Evolutionary conservation across 805 yeast species (phyloP), one percentile per base, ranked within the genome.

Genomic region (Candida broadrunensis): DNA sequence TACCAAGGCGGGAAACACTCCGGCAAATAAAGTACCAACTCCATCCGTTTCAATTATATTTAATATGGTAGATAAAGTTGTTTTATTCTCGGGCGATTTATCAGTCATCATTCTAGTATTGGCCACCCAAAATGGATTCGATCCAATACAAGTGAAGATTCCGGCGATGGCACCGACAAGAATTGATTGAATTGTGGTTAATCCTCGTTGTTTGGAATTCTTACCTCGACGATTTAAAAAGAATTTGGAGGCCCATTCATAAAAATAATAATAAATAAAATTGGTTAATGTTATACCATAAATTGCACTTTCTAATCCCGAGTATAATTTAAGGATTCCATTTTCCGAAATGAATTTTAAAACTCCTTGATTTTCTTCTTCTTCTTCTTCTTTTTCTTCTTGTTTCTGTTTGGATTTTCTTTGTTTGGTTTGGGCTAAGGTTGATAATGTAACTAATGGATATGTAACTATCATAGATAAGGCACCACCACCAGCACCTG

Each of bases 41-140:
- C 97, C 97, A 50, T 87, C 96, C 29, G 74, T 75, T 50, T 77
- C 73, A 43, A 81, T 64, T 38, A 90, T 85, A 17, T 84, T 78
- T 36, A 73, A 41, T 35, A 89, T 67, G 6, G 86, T 77, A 37
- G 65, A 65, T 31, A 85, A 49, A 1, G 90, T 80, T 24, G 75
- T 66, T 15, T 45, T 42, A 43, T 42, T 15, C 43, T 48, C 36
- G 48, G 46, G 44, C 62, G 63, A 46, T 63, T 61, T 41, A 15
- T 63, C 58, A 38, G 90, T 88, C 51, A 95, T 86, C 77, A 84
- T 80, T 56, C 96, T 76, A 2, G 97, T 89, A 59, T 89, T 89
- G 34, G 95, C 93, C 33, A 89, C 95, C 97, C 97, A 89, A 50
- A 88, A 80, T 18, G 97, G 97, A 60, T 89, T 89, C 11, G 96